Base-by-base conservation (phyloP, 2,329 filamentous ascomycete genomes). In the Colletotrichum coccodes region DNA sequence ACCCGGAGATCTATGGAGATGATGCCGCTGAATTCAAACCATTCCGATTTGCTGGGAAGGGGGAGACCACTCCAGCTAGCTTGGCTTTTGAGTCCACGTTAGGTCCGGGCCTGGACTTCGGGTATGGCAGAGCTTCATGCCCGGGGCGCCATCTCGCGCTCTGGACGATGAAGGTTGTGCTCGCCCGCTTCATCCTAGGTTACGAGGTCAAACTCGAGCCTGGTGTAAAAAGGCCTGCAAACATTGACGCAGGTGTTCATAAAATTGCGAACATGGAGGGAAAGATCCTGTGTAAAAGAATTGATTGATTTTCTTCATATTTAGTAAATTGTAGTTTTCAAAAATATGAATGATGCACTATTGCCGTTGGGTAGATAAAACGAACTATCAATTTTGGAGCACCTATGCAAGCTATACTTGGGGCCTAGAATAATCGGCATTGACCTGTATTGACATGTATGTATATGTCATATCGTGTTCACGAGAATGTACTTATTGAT, bases 161-260 rank as follows among this genome's bases (percentile, higher is more conserved):
- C 14, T 62, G 60, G 60, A 56, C 50, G 3, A 62, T 62, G 49
- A 62, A 62, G 23, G 60, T 62, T 26, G 30, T 62, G 4, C 30
- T 62, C 8, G 49, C 60, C 16, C 60, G 60, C 12, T 62, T 62
- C 21, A 30, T 62, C 8, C 9, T 46, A 1, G 23, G 40, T 7
- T 62, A 62, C 6, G 60, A 62, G 23, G 60, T 62, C 4, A 47
- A 46, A 16, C 21, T 62, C 11, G 18, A 38, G 18, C 49, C 38
- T 0, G 49, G 60, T 0, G 1, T 14, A 6, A 9, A n/a, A 2
- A 36, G 60, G 11, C 60, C 60, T 9, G n/a, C 1, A 18, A 21
- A 56, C 11, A 54, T 62, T 9, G 60, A 21, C 4, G 60, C 50
- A 16, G 60, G 60, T n/a, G 50, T 62, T 4, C 50, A 62, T 26